A percentile compares a stretch with the other conserved stretches of the same genome.
phyloP scores from a whole-genome alignment of 768 basidiomycete species.

The Tubosaeta sp. region DNA sequence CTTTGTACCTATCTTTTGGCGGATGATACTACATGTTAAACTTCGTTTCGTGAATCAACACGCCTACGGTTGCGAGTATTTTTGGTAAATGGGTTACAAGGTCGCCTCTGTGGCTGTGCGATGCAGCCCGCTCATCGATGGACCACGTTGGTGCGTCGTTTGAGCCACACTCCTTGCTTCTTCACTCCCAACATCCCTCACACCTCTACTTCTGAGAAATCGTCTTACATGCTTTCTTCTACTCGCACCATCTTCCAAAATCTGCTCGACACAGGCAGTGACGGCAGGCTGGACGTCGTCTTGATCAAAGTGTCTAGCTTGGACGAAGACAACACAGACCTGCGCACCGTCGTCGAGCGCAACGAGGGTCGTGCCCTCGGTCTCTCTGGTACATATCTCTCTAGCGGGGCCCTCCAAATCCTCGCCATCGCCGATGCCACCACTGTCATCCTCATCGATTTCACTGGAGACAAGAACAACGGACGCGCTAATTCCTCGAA shows the following conservation, averaged over 20 bases:
- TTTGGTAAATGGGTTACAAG: neutral
- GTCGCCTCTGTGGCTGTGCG: neutral
- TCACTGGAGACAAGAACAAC: slow-evolving; percentile 30
- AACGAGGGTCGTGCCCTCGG: slow-evolving; percentile 33
- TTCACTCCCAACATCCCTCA: neutral
- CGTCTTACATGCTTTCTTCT: slow-evolving; percentile 5
- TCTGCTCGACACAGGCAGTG: slow-evolving; percentile 22
- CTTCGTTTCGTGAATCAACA: neutral
- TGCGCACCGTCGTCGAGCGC: slow-evolving; percentile 25
- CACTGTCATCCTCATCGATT: slow-evolving; percentile 26
- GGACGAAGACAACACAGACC: slow-evolving; percentile 18
- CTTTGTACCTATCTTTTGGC: neutral
- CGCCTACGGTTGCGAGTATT: too few species aligned
- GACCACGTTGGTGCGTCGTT: neutral
- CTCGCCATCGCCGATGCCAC: slow-evolving; percentile 28
- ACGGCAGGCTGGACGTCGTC: slow-evolving; percentile 17
- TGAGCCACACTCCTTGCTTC: slow-evolving; percentile 3
- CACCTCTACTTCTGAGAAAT: slow-evolving; percentile 1
- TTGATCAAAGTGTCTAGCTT: slow-evolving; percentile 18
- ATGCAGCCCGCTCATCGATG: neutral
- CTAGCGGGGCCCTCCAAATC: slow-evolving; percentile 20
- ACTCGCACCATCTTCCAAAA: slow-evolving; percentile 26
- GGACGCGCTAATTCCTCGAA: slow-evolving; percentile 26
- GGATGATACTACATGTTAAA: too few species aligned
- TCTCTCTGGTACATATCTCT: slow-evolving; percentile 24